Evolutionary conservation across 2,329 filamentous ascomycete genomes (phyloP), one percentile per base, ranked within the genome.

Genomic region (Paramyrothecium sp.): DNA sequence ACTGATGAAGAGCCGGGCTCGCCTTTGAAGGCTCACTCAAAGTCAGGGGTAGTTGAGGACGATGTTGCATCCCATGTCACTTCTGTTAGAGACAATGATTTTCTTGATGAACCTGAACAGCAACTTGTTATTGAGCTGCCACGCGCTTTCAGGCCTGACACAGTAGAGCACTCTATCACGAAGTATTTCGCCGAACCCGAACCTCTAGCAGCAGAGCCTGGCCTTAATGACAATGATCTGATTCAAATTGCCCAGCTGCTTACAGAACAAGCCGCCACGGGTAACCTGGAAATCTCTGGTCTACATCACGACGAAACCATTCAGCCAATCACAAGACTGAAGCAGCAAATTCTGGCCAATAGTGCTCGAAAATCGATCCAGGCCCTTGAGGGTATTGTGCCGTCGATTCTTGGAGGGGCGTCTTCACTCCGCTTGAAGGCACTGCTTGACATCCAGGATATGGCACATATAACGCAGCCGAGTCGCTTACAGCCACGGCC

Each of bases 221-320:
- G 75, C 11, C 69, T 81, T 17, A 72, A 77, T 2, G 85, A 88
- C 55, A 81, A 85, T 3, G 86, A 89, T 46, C 78, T 84, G 58
- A 84, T 91, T 34, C 83, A 85, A 54, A 79, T 89, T 23, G 88
- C 87, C 0, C 89, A 91, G 64, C 82, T 91, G 41, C 73, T 91
- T n/a, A 87, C 87, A 2, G 87, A 90, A 58, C 89, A 92, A 67
- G 82, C 88, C 21, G 80, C 84, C 2, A 83, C 79, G 11, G 82
- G 85, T 1, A 75, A 67, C 16, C 63, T 83, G 26, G 71, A 73
- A 17, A 68, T 76, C 46, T 66, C 59, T 33, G 66, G 63, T 51
- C 62, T 65, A 3, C 65, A 60, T 13, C 59, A 58, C 26, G 58
- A 59, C 48, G 60, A 63, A 12, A 58, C 55, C 17, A 54, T 58